phyloP scores from a whole-genome alignment of 1,284 basidiomycete genomes.

The Fistulinella staudtii region DNA sequence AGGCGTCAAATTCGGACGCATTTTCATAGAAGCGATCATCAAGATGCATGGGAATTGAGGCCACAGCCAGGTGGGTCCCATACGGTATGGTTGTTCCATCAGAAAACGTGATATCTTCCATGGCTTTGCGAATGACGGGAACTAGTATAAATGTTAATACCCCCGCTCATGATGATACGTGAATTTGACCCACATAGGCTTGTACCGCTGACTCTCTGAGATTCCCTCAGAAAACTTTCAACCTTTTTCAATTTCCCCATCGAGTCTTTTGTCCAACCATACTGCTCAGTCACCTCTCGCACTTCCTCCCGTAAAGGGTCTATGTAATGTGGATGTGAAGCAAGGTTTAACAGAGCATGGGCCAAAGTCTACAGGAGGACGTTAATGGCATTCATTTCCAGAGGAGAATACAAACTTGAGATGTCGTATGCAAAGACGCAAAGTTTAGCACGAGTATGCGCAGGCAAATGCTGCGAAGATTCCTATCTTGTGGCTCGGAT shows the following conservation, averaged over 20 bases:
- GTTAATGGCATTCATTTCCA: not conserved
- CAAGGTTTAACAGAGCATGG: conserved; percentile 38
- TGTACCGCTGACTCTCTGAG: conserved; percentile 33
- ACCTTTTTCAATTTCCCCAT: conserved; percentile 34
- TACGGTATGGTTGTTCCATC: conserved; percentile 41
- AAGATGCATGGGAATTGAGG: conserved; percentile 32
- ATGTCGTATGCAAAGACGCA: conserved; percentile 39
- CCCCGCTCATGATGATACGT: not conserved
- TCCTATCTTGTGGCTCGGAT: conserved; percentile 31
- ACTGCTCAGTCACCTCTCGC: conserved; percentile 24
- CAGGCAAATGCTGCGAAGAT: conserved; percentile 31
- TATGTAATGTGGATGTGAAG: conserved; percentile 36
- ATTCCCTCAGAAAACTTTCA: conserved; percentile 43
- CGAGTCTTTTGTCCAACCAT: conserved; percentile 38
- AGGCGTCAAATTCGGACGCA: conserved; percentile 35
- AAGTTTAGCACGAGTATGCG: conserved; percentile 45
- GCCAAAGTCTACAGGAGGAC: conserved; percentile 30
- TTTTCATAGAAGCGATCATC: conserved; percentile 34
- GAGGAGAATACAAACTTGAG: conserved; percentile 31
- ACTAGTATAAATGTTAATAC: conserved; percentile 24
- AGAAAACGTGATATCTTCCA: conserved; percentile 39
- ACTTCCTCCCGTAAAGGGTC: conserved; percentile 38
- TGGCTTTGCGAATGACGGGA: conserved; percentile 33
- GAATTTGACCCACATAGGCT: conserved; percentile 26
- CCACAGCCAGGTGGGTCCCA: conserved; percentile 35